Conservation (phyloP, 805 yeast species). For the Ogataea nonfermentans region DNA sequence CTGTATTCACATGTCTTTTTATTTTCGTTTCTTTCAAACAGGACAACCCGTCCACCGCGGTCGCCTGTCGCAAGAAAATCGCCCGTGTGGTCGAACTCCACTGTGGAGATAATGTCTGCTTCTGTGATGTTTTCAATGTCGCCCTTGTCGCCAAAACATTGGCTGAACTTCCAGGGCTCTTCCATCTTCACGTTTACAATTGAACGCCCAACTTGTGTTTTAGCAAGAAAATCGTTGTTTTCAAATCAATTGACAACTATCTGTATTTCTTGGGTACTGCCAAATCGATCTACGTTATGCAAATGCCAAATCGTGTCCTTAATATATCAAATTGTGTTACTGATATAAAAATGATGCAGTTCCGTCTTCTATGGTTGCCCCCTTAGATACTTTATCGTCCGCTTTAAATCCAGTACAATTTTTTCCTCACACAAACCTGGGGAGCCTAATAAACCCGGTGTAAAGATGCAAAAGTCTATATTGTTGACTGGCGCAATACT, state of each 20-base stretch:
- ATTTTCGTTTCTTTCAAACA: slow-evolving; percentile 82
- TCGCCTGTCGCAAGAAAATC: slow-evolving; percentile 97
- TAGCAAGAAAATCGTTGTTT: slow-evolving; percentile 4
- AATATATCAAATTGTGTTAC: slow-evolving; percentile 2
- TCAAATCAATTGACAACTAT: slow-evolving; percentile 6
- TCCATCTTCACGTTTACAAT: slow-evolving; percentile 17
- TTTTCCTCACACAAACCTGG: slow-evolving; percentile 8
- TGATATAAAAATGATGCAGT: slow-evolving; percentile 3
- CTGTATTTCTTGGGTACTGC: background rate
- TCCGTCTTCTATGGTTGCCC: slow-evolving; percentile 8
- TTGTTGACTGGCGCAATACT: background rate
- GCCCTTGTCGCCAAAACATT: slow-evolving; percentile 98
- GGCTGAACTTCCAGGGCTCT: slow-evolving; percentile 80
- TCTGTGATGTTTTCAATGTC: slow-evolving; percentile 94
- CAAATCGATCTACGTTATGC: background rate
- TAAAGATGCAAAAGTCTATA: slow-evolving; percentile 1
- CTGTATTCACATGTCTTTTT: slow-evolving; percentile 87
- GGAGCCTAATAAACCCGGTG: slow-evolving; percentile 5
- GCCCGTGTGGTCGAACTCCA: slow-evolving; percentile 93
- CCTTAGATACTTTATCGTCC: slow-evolving; percentile 11
- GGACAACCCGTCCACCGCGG: slow-evolving; percentile 95
- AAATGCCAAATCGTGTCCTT: background rate
- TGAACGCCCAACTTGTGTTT: slow-evolving; percentile 5
- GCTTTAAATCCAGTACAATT: slow-evolving; percentile 11
- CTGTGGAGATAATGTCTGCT: slow-evolving; percentile 95